Evolutionary conservation across 352 stramenopile species (phyloP).

Genomic region (Phytophthora brassicae): DNA sequence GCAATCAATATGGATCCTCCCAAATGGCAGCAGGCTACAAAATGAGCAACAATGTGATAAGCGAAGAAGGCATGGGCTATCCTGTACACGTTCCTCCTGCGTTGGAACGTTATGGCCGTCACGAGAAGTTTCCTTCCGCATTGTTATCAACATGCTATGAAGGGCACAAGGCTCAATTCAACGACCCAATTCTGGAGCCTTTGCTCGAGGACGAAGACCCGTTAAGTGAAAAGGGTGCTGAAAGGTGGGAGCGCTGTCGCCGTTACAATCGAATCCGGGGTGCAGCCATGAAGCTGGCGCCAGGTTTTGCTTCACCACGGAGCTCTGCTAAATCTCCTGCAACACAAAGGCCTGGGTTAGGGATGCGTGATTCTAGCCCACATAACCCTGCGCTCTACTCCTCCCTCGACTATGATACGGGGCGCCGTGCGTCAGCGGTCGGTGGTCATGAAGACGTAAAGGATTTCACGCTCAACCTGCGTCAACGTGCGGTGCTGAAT

Average conservation of each 20-base stretch:
- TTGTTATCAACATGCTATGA: constrained; percentile 72
- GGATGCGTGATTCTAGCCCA: constrained; percentile 13
- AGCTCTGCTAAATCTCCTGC: constrained; percentile 18
- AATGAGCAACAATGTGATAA: constrained; percentile 10
- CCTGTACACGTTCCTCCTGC: constrained; percentile 18
- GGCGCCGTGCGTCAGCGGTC: constrained; percentile 21
- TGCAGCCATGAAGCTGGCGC: constrained; percentile 57
- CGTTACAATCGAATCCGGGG: constrained; percentile 67
- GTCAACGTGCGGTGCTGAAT: constrained; percentile 92
- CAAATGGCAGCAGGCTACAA: constrained; percentile 15
- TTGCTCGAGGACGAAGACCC: constrained; percentile 74
- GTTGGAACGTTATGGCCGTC: constrained; percentile 45
- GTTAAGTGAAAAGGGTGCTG: constrained; percentile 70
- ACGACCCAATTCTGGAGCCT: constrained; percentile 64
- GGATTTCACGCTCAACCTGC: constrained; percentile 84
- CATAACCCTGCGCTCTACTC: constrained; percentile 32
- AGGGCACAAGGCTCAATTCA: constrained; percentile 70
- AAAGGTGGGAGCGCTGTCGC: constrained; percentile 61
- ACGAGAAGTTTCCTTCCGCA: constrained; percentile 51
- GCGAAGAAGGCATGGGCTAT: constrained; percentile 13
- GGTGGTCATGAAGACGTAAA: constrained; percentile 70
- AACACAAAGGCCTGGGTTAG: constrained; percentile 4
- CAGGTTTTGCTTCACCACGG: constrained; percentile 51
- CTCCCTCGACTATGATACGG: constrained; percentile 33
- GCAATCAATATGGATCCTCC: constrained; percentile 27